Base-by-base conservation (phyloP, 2,329 filamentous ascomycete species). In the Cladosporium halotolerans region DNA sequence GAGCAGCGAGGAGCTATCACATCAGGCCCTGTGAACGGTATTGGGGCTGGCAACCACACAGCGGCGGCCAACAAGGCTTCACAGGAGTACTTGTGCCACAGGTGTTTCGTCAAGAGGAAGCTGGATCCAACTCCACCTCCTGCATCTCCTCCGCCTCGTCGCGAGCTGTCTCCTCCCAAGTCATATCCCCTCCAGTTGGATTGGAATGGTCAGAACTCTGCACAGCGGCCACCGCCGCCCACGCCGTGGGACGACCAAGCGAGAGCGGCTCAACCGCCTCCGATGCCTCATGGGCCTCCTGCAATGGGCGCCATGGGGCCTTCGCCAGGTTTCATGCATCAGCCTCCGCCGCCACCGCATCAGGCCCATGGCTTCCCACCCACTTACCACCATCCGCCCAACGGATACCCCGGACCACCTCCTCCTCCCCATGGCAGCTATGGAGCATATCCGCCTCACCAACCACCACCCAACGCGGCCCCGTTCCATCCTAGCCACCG, bases 41-140 rank as follows among this genome's bases (percentile, higher is more conserved):
- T 33, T 18, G 48, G 32, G 11, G 13, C 18, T 13, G 32, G 51
- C 18, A 43, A 55, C 10, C 56, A 47, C 14, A n/a, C 41, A 10
- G 55, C 54, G 28, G 41, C 45, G 6, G 57, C 53, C 39, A 43
- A 47, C 33, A 55, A 54, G 43, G 45, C 10, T 34, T 58, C 54
- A 18, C 55, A 57, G 33, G 62, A 61, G 5, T 75, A 70, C 47
- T 57, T 75, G n/a, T 77, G 75, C 55, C 73, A 76, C 59, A 76
- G 75, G 55, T 77, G 75, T 56, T 73, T 76, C 58, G 70, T 73
- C 66, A 72, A 72, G 62, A 72, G 69, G 57, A 66, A 72, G 55
- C 64, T 73, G 46, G 67, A 66, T 48, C 64, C 64, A 9, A 66
- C 63, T 10, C 64, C 67, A n/a, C 59, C 67, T 39, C 63, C 73